Percentiles rank a stretch among this genome's conserved stretches.
These are phyloP conservation scores for Sporothrix inflata DNA, from an alignment of 2,329 filamentous ascomycete species.

Conservation along the genomic window DNA sequence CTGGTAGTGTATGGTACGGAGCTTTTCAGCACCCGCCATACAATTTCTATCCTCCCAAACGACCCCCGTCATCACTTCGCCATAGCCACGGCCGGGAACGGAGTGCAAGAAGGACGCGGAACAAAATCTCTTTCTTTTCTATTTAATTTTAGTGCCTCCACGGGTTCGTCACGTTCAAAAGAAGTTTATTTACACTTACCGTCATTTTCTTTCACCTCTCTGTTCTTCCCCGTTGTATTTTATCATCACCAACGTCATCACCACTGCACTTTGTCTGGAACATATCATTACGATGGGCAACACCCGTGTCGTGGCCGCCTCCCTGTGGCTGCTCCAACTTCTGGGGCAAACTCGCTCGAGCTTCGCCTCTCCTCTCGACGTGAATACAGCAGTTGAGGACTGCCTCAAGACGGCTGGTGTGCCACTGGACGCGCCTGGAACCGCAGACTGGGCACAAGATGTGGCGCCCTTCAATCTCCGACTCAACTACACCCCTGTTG, in stretches of 20 bases:
- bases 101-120: background rate
- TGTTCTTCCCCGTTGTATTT: background rate
- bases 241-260: background rate
- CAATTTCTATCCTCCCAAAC: too few species aligned
- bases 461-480: slow-evolving; percentile 39
- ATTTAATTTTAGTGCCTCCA: background rate
- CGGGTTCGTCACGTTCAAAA: background rate
- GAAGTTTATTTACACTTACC: background rate
- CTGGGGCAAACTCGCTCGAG: slow-evolving; percentile 1
- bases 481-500: slow-evolving; percentile 42
- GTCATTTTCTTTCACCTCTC: background rate
- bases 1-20: background rate
- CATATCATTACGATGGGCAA: slow-evolving; percentile 7
- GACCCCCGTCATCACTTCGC: background rate
- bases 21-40: background rate
- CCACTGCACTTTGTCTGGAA: background rate
- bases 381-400: slow-evolving; percentile 41
- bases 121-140: background rate
- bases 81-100: background rate
- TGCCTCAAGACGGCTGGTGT: slow-evolving; percentile 37
- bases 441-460: slow-evolving; percentile 37
- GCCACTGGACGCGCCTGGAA: slow-evolving; percentile 34
- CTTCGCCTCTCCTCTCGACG: slow-evolving; percentile 34
- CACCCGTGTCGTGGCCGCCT: background rate
- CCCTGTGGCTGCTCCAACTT: slow-evolving; percentile 23